Percentiles rank a stretch among this genome's conserved stretches.
Evolutionary conservation across 2,329 filamentous ascomycete genomes (phyloP).

Genomic region (Ascochyta koolunga): DNA sequence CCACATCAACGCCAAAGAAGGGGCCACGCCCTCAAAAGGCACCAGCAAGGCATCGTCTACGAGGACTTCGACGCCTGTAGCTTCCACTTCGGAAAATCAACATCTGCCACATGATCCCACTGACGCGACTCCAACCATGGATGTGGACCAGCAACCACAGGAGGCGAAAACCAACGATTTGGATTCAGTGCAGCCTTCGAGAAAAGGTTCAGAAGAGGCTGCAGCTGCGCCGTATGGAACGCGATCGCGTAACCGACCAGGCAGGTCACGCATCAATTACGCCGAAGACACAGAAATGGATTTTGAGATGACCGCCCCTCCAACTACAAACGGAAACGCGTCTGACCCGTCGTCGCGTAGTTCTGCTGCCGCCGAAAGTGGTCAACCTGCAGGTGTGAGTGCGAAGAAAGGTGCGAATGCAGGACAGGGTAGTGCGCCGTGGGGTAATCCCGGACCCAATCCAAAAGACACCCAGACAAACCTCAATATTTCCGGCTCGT

Average conservation of each 20-base stretch:
- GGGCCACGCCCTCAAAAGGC: conserved; percentile 37
- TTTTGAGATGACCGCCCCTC: conserved; percentile 69
- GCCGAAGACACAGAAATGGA: conserved; percentile 94
- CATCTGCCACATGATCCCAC: conserved; percentile 31
- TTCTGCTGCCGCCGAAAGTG: conserved; percentile 41
- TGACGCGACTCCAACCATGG: conserved; percentile 35
- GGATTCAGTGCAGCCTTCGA: conserved; percentile 38
- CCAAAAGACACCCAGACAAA: conserved; percentile 43
- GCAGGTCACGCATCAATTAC: conserved; percentile 85
- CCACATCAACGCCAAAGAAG: conserved; percentile 30
- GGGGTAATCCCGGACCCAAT: conserved; percentile 44
- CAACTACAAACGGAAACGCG: conserved; percentile 63
- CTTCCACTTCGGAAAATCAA: conserved; percentile 31
- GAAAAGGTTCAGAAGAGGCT: conserved; percentile 42
- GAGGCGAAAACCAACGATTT: conserved; percentile 36
- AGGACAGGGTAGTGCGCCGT: conserved; percentile 49
- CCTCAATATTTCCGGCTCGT: conserved; percentile 61
- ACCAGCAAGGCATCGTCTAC: conserved; percentile 45
- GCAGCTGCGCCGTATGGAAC: conserved; percentile 80
- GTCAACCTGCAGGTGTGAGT: conserved; percentile 39
- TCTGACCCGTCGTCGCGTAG: conserved; percentile 49
- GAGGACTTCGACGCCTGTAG: conserved; percentile 42
- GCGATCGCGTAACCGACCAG: conserved; percentile 86
- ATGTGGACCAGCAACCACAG: conserved; percentile 38
- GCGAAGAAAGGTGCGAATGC: conserved; percentile 48